Evolutionary conservation across 176 grass and related monocot species (phyloP), one percentile per base, ranked within the genome.

Genomic region (Bothriochloa decipiens): DNA sequence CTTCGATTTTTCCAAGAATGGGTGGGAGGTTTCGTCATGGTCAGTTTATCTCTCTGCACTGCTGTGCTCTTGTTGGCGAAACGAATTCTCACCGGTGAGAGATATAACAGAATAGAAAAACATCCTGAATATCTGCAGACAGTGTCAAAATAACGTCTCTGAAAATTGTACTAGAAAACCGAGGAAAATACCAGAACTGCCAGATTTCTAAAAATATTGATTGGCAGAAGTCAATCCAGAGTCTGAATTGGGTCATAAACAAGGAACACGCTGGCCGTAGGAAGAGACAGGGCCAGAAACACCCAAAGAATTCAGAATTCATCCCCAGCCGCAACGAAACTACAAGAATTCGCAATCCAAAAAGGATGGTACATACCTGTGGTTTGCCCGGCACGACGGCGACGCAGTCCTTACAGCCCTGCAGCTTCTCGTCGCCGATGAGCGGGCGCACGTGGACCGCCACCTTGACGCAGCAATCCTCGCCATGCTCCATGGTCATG

Each of bases 381-480:
- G 97, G 97, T 85, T 96, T 95, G 25, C 82, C 87, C 27, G 85
- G 81, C n/a, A 91, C 83, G 43, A 94, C 85, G 84, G 85, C 17
- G 77, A 97, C 91, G 76, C 97, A 99, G 82, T 96, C 93, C 90
- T 99, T 94, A 85, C 97, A 96, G 2, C 97, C 97, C 85, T 92
- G 93, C 69, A 92, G 87, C 86, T 94, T 95, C 91, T 99, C 97
- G 87, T 99, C 97, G 70, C 87, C 93, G 90, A 99, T 91, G 87
- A 99, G 89, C 47, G 97, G 97, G 72, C 97, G 86, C 75, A 89
- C 94, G 47, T 99, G 97, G 75, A 99, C 97, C 37, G 97, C 97
- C 42, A 99, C 97, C 81, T 94, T 96, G 65, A 99, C 97, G 81
- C 93, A 89, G 80, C 97, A 99, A 96, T 96, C 91, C 84, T 99